These are phyloP conservation scores for Prunus mongolica DNA, from an alignment of 306 rosid genomes.

Conservation along the genomic window DNA sequence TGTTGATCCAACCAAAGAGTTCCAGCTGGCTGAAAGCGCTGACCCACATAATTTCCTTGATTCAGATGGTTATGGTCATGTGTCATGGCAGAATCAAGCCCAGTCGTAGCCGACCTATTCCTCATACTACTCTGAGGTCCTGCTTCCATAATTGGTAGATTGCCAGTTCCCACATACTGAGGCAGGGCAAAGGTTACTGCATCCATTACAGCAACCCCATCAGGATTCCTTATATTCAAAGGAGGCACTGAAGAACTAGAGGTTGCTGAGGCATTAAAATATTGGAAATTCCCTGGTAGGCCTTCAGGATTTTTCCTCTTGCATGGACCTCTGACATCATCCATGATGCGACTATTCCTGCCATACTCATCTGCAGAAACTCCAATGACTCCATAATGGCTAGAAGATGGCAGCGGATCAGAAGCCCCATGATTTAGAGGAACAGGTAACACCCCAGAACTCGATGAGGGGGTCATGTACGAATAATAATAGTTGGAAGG, in stretches of 20 bases:
- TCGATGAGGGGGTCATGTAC: constrained; percentile 58
- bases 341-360: constrained; percentile 51
- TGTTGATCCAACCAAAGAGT: constrained; percentile 80
- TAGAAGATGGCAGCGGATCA: constrained; percentile 57
- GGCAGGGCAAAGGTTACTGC: constrained; percentile 46
- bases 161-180: constrained; percentile 31
- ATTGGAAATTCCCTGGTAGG: constrained; percentile 54
- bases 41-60: constrained; percentile 70
- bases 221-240: constrained; percentile 54
- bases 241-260: constrained; percentile 58
- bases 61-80: constrained; percentile 63
- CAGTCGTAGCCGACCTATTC: constrained; percentile 46
- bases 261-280: constrained; percentile 51
- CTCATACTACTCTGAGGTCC: constrained; percentile 52
- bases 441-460: constrained; percentile 56
- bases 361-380: constrained; percentile 58
- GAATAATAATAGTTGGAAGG: constrained; percentile 58
- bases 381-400: constrained; percentile 49
- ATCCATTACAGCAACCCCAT: constrained; percentile 64
- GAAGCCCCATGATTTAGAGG: constrained; percentile 54
- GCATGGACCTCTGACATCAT: constrained; percentile 72
- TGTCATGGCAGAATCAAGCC: constrained; percentile 45
- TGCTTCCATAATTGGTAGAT: constrained; percentile 54
- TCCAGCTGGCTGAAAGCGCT: constrained; percentile 65
- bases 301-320: constrained; percentile 78